Evolutionary conservation across 345 rosid genomes (phyloP).

Genomic region (Syzygium oleosum): DNA sequence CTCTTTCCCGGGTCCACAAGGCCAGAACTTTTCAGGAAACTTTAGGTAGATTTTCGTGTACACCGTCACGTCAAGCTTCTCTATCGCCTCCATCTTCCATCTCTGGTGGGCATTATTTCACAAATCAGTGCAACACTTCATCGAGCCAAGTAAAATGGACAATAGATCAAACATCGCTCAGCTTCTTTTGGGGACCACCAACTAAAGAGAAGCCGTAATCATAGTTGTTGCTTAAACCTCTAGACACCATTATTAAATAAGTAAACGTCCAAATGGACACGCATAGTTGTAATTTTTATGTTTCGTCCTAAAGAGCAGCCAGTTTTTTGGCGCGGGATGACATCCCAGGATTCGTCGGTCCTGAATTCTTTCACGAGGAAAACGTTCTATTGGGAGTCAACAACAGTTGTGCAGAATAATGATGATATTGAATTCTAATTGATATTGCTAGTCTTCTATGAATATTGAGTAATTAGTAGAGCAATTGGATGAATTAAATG

Average conservation of each 20-base stretch:
- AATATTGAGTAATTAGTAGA: neutral
- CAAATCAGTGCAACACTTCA: neutral
- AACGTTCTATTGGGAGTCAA: conserved; percentile 32
- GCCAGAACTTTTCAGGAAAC: conserved; percentile 84
- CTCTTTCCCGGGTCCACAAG: conserved; percentile 76
- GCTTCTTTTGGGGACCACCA: neutral
- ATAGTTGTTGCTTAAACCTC: neutral
- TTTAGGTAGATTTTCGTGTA: conserved; percentile 91
- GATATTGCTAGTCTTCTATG: neutral
- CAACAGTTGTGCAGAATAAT: neutral
- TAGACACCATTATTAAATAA: neutral
- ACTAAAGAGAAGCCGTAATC: neutral
- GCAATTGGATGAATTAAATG: neutral
- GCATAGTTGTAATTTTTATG: neutral
- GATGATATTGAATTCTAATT: neutral
- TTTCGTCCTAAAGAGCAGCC: neutral
- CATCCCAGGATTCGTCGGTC: neutral
- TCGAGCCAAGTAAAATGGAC: neutral
- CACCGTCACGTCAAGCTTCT: conserved; percentile 79
- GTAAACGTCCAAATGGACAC: neutral
- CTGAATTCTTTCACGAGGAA: conserved; percentile 1
- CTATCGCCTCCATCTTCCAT: conserved; percentile 89
- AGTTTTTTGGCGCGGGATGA: neutral
- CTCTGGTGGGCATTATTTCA: conserved; percentile 32
- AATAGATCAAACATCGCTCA: neutral